Evolutionary conservation across 2,329 filamentous ascomycete genomes (phyloP), one percentile per base, ranked within the genome.

Genomic region (Xylogone sp.): DNA sequence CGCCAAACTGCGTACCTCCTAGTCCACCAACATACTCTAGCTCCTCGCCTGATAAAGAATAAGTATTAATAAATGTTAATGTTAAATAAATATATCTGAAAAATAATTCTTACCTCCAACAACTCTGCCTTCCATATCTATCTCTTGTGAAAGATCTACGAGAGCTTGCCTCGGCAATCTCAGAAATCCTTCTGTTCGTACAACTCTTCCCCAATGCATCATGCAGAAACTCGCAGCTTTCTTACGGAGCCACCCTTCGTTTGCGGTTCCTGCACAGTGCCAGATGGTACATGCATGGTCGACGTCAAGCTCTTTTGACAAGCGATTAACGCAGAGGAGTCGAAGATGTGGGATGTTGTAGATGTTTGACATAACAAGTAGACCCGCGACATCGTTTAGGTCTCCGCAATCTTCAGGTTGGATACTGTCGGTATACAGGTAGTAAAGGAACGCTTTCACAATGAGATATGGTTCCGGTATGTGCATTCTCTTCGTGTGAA

Each of bases 331-430:
- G 67, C 93, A 97, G 1, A 97, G 78, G 7, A 96, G 81, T 19
- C 93, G 88, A 21, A 99, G 82, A 59, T 94, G 90, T 1, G 92
- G 92, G 74, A 99, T 95, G 65, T 97, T 93, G 72, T 99, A 99
- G 45, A 97, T 89, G 68, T 97, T 97, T 43, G 91, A 91, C 89
- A 99, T 95, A 57, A 99, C 93, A 2, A 99, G 79, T 69, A 99
- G 83, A 8, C 94, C 93, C 0, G 94, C 93, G 13, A 97, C 91
- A 60, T 97, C 92, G 24, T 86, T 83, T 19, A 97, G 81, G 46
- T 86, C 80, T 0, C 82, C 81, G 45, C 75, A 73, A n/a, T 73
- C 69, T 21, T 77, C 74, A 1, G 69, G 67, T 58, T 83, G 76
- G 59, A 99, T 97, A 60, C 87, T 93, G 69, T 99, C 94, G 0